Conservation (phyloP, 1,139 yeast genomes). For the Candida tropicalis region DNA sequence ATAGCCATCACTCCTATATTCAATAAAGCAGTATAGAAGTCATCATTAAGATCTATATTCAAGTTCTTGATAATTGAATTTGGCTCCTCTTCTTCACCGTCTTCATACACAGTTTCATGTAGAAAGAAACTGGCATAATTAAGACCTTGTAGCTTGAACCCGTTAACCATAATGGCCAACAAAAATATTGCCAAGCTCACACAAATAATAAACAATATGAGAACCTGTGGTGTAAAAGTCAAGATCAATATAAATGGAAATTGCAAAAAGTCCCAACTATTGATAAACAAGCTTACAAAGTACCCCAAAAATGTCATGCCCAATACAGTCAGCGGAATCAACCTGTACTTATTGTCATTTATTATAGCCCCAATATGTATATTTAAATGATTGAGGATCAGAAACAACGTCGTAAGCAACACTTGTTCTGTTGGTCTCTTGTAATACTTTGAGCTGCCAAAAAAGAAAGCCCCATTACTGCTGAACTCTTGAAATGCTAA, state of each 20-base stretch:
- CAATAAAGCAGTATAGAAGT: slow-evolving; percentile 63
- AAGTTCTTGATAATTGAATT: slow-evolving; percentile 24
- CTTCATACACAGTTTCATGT: slow-evolving; percentile 28
- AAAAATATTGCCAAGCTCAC: slow-evolving; percentile 54
- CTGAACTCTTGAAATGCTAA: slow-evolving; percentile 73
- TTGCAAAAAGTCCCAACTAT: slow-evolving; percentile 35
- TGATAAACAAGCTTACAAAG: slow-evolving; percentile 38
- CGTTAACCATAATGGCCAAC: slow-evolving; percentile 62
- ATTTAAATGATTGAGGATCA: slow-evolving; percentile 55
- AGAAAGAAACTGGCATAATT: slow-evolving; percentile 51
- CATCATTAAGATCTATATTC: slow-evolving; percentile 50
- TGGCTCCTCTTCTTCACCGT: slow-evolving; percentile 30
- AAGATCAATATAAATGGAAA: slow-evolving; percentile 59
- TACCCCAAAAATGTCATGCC: slow-evolving; percentile 54
- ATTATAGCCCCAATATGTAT: slow-evolving; percentile 62
- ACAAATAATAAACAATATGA: slow-evolving; percentile 50
- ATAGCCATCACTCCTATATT: slow-evolving; percentile 65
- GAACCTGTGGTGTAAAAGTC: slow-evolving; percentile 64
- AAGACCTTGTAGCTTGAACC: slow-evolving; percentile 47
- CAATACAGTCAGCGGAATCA: slow-evolving; percentile 62
- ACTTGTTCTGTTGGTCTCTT: slow-evolving; percentile 56
- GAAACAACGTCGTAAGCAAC: slow-evolving; percentile 52
- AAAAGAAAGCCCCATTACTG: slow-evolving; percentile 37
- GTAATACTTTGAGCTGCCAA: slow-evolving; percentile 24
- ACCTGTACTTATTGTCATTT: slow-evolving; percentile 53